Percentiles rank a stretch among this genome's conserved stretches.
These are phyloP conservation scores for Cornus controversa DNA, from an alignment of 148 eudicot genomes.

Conservation along the genomic window DNA sequence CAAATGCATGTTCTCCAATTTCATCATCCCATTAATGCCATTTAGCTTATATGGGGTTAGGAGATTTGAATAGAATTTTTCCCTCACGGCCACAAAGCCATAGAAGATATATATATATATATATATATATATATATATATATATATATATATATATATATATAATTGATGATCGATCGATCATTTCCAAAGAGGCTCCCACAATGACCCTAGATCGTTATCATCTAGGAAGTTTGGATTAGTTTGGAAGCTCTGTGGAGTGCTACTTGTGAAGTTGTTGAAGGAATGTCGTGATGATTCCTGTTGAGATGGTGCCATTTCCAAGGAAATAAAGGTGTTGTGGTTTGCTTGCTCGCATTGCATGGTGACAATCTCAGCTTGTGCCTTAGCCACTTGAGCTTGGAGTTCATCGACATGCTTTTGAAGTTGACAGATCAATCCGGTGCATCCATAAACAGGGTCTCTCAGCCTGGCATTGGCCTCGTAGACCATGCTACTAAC, in stretches of 20 bases:
- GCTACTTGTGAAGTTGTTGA: not conserved
- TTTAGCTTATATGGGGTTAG: too few relatives aligned
- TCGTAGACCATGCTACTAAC: conserved; percentile 73
- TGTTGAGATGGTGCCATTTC: conserved; percentile 36
- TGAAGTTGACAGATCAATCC: conserved; percentile 64
- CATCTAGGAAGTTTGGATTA: conserved; percentile 7
- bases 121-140: too few relatives aligned
- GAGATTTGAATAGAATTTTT: not conserved
- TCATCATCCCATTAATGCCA: too few relatives aligned
- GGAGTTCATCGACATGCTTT: conserved; percentile 60
- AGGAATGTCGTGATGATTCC: conserved; percentile 15
- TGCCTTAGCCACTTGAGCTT: conserved; percentile 57
- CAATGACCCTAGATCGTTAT: conserved; percentile 3
- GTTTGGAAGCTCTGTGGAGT: conserved; percentile 6
- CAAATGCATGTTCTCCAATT: not conserved
- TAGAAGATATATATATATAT: too few relatives aligned
- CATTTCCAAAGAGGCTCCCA: conserved; percentile 19
- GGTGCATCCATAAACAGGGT: conserved; percentile 65
- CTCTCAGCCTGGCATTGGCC: conserved; percentile 57
- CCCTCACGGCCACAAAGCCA: too few relatives aligned
- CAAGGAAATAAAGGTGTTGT: conserved; percentile 38
- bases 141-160: too few relatives aligned
- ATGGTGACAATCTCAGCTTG: conserved; percentile 46
- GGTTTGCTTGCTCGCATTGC: conserved; percentile 48
- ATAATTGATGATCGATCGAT: not conserved